Conservation (phyloP, 805 yeast genomes). For the Tanozyma kutaoensis region DNA sequence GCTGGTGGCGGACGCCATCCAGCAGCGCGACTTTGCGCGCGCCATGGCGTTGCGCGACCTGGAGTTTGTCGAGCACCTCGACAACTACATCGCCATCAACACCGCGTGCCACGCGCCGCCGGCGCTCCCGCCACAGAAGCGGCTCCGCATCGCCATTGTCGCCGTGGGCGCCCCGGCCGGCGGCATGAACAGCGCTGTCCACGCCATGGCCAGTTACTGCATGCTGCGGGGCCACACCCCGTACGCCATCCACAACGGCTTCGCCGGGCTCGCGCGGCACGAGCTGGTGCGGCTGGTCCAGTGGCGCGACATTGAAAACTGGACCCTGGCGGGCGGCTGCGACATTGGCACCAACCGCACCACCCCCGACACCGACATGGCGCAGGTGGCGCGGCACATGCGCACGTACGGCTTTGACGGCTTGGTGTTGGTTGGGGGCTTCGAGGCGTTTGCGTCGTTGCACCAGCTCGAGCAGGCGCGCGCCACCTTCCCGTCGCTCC, state of each 20-base stretch:
- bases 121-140: slow-evolving; percentile 34
- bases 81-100: slow-evolving; percentile 45
- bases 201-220: slow-evolving; percentile 64
- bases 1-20: slow-evolving; percentile 60
- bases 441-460: slow-evolving; percentile 65
- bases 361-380: slow-evolving; percentile 53
- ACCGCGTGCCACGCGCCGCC: slow-evolving; percentile 22
- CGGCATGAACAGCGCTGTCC: slow-evolving; percentile 66
- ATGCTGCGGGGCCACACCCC: slow-evolving; percentile 64
- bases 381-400: slow-evolving; percentile 59
- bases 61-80: slow-evolving; percentile 51
- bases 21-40: slow-evolving; percentile 47
- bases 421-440: slow-evolving; percentile 65
- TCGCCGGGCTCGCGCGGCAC: slow-evolving; percentile 53
- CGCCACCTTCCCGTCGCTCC: slow-evolving; percentile 51
- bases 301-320: slow-evolving; percentile 62
- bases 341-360: slow-evolving; percentile 73
- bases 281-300: slow-evolving; percentile 45
- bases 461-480: slow-evolving; percentile 53
- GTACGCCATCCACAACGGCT: slow-evolving; percentile 64
- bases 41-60: slow-evolving; percentile 65
- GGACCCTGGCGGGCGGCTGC: slow-evolving; percentile 69
- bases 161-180: slow-evolving; percentile 77
- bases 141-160: slow-evolving; percentile 53
- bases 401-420: slow-evolving; percentile 62